These are phyloP conservation scores for Alnus rubra DNA, from an alignment of 306 rosid species.

Conservation along the genomic window DNA sequence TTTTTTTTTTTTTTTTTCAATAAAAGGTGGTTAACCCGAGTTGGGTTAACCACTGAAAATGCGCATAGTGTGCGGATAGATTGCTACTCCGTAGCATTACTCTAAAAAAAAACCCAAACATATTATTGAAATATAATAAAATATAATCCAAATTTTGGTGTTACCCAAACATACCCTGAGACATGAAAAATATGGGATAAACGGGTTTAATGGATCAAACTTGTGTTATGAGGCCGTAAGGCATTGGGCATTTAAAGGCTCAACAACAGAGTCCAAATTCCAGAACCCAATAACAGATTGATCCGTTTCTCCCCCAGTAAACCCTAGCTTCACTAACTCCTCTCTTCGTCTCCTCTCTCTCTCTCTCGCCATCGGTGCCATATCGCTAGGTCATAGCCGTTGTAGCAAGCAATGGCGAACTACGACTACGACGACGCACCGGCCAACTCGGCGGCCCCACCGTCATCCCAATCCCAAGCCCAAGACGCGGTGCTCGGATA, in stretches of 20 bases:
- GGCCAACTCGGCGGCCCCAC: conserved; percentile 34
- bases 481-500: conserved; percentile 55
- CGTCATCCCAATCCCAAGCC: conserved; percentile 39
- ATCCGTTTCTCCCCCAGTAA: background rate
- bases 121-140: no score
- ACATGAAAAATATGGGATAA: no score
- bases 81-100: no score
- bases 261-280: background rate
- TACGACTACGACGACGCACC: conserved; percentile 60
- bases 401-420: conserved; percentile 48
- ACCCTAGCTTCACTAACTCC: conserved; percentile 28
- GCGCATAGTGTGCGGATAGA: no score
- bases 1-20: no score
- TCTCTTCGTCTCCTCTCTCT: background rate
- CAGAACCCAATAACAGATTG: background rate
- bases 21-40: no score
- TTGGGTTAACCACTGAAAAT: no score
- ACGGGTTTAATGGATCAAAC: background rate
- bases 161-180: no score
- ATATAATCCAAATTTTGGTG: no score
- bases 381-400: background rate
- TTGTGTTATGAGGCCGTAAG: background rate
- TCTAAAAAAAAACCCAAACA: no score
- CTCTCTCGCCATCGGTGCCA: background rate
- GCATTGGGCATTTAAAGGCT: background rate